Percentiles rank a stretch among this genome's conserved stretches.
Evolutionary conservation across 179 eudicot genomes (phyloP).

Genomic region (Drosera spatulata): DNA sequence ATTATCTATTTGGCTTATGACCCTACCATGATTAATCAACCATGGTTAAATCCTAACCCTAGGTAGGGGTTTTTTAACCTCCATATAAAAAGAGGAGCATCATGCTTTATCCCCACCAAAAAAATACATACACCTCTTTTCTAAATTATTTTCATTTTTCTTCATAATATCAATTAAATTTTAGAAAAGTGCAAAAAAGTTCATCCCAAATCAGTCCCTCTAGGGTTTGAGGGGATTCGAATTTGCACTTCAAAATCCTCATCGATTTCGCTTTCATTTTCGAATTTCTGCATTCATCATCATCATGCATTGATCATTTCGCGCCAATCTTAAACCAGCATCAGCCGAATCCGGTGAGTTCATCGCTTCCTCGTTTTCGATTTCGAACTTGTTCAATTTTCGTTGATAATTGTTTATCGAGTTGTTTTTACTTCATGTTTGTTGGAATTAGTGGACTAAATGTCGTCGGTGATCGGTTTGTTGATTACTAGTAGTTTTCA

Average conservation of each 20-base stretch:
- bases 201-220: constrained; percentile 2
- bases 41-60: constrained; percentile 15
- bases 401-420: not conserved
- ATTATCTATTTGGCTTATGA: not conserved
- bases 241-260: constrained; percentile 4
- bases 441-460: not conserved
- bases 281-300: not conserved
- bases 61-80: constrained; percentile 10
- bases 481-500: not conserved
- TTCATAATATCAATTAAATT: not conserved
- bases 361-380: not conserved
- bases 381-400: not conserved
- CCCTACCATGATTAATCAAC: constrained; percentile 10
- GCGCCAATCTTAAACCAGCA: constrained; percentile 6
- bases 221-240: constrained; percentile 19
- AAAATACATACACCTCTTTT: not conserved
- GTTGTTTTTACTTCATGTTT: not conserved
- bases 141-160: not conserved
- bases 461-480: not conserved
- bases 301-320: not conserved
- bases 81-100: constrained; percentile 1
- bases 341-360: constrained; percentile 9
- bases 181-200: constrained; percentile 1
- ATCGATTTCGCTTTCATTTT: not conserved
- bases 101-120: not conserved